Conservation (phyloP, 192 early-diverging fungal species). For the Backusella westeae region DNA sequence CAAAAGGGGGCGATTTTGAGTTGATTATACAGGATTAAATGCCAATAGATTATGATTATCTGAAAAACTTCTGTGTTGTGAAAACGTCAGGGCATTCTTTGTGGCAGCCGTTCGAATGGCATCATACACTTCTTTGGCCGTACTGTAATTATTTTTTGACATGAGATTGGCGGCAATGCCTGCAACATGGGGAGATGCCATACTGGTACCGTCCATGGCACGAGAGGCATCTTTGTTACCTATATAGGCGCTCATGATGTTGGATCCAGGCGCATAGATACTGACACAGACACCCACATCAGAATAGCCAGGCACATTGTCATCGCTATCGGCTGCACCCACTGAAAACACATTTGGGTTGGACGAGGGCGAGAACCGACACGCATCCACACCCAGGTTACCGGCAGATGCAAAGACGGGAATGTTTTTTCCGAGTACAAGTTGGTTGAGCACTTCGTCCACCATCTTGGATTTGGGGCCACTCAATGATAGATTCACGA, state of each 20-base stretch:
- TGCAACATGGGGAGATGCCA: constrained; percentile 49
- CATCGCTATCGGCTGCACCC: constrained; percentile 41
- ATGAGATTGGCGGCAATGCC: constrained; percentile 46
- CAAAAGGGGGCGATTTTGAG: neutral
- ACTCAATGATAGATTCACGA: constrained; percentile 64
- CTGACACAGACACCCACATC: constrained; percentile 56
- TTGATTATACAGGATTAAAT: neutral
- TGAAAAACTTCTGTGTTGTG: neutral
- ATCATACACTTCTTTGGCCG: constrained; percentile 31
- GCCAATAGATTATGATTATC: neutral
- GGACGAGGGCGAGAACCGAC: constrained; percentile 51
- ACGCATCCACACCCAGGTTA: constrained; percentile 57
- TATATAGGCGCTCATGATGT: constrained; percentile 46
- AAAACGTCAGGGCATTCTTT: constrained; percentile 12
- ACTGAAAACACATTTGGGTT: constrained; percentile 43
- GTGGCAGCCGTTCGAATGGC: constrained; percentile 21
- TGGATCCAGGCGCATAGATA: constrained; percentile 61
- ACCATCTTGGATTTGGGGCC: constrained; percentile 46
- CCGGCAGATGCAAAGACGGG: constrained; percentile 60
- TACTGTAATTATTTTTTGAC: constrained; percentile 20
- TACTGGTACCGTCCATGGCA: constrained; percentile 49
- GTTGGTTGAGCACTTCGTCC: constrained; percentile 38
- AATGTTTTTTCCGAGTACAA: constrained; percentile 35
- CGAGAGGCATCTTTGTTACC: constrained; percentile 14
- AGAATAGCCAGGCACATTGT: constrained; percentile 46